Evolutionary conservation across 441 rosid genomes (phyloP), one percentile per base, ranked within the genome.

Genomic region (Isatis lusitanica): DNA sequence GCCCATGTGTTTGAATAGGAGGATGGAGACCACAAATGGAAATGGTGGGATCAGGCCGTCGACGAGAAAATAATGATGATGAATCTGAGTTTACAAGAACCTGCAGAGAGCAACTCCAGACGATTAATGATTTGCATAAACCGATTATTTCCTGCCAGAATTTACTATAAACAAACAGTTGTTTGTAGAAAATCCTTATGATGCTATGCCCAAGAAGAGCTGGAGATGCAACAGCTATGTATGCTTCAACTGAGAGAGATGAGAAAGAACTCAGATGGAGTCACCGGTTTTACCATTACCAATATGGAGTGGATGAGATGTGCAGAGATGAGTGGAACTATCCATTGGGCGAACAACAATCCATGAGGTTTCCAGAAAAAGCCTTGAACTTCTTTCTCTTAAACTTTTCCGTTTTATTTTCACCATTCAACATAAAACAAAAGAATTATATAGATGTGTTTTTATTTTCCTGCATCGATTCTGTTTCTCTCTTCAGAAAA

Each of bases 151-250:
- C 24, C 24, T 21, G 24, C 24, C 24, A 21, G 2, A 21, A 21
- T 21, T 1, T 21, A 2, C 24, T 21, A 21, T 21, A 21, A 21
- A 21, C 24, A 21, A 21, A 2, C 26, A 47, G 12, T 1, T 55
- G 53, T 44, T 33, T 6, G 68, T 87, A 95, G 98, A 87, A 87
- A 86, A 95, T 95, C 67, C 98, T 95, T 0, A 24, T 82, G 40
- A 93, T 91, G 80, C 74, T 86, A 2, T 93, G 96, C 72, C 91
- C 92, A 48, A 87, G 97, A 81, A 90, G 97, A 68, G 85, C 92
- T 7, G 99, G 97, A 76, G 97, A 95, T 78, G 98, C 97, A 59
- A 93, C 97, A 18, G 88, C 81, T 39, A 97, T 95, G 15, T 93
- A 86, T 67, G 96, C 98, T 60, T 84, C 94, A 12, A 90, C 90